These are phyloP conservation scores for Notholithocarpus densiflorus DNA, from an alignment of 306 rosid species.

Conservation along the genomic window DNA sequence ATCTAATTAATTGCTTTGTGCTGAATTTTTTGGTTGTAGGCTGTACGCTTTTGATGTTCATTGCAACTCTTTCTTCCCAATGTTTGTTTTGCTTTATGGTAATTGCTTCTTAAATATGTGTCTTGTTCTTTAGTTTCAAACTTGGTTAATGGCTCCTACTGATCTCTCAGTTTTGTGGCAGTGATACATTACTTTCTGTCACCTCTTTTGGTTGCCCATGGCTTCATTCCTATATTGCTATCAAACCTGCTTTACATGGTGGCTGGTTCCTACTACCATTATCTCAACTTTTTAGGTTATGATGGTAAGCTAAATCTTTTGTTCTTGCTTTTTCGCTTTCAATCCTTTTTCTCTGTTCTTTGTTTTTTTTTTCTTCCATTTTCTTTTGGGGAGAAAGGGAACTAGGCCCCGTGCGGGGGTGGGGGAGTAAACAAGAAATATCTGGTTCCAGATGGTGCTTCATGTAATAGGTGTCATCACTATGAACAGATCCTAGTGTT, in stretches of 20 bases:
- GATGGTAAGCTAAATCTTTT: slow-evolving; percentile 60
- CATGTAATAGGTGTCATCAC: not conserved
- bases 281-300: slow-evolving; percentile 96
- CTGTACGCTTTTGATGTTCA: slow-evolving; percentile 98
- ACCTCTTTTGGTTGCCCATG: slow-evolving; percentile 93
- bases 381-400: not conserved
- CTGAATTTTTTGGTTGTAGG: slow-evolving; percentile 58
- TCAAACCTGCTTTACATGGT: slow-evolving; percentile 96
- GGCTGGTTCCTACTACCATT: slow-evolving; percentile 92
- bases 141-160: slow-evolving; percentile 22
- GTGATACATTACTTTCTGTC: slow-evolving; percentile 95
- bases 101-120: slow-evolving; percentile 25
- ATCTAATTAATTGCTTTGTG: slow-evolving; percentile 11
- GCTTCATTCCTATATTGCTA: slow-evolving; percentile 83
- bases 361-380: not conserved
- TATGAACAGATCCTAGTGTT: not conserved
- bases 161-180: slow-evolving; percentile 51
- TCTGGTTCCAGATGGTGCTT: not conserved
- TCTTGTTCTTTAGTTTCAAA: slow-evolving; percentile 6
- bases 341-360: not conserved
- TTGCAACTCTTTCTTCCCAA: slow-evolving; percentile 99
- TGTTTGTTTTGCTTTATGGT: slow-evolving; percentile 94
- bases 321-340: not conserved
- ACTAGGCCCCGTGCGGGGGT: not conserved
- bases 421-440: not conserved